A percentile compares a stretch with the other conserved stretches of the same genome.
phyloP scores from a whole-genome alignment of 345 rosid species.

The Draba incana region DNA sequence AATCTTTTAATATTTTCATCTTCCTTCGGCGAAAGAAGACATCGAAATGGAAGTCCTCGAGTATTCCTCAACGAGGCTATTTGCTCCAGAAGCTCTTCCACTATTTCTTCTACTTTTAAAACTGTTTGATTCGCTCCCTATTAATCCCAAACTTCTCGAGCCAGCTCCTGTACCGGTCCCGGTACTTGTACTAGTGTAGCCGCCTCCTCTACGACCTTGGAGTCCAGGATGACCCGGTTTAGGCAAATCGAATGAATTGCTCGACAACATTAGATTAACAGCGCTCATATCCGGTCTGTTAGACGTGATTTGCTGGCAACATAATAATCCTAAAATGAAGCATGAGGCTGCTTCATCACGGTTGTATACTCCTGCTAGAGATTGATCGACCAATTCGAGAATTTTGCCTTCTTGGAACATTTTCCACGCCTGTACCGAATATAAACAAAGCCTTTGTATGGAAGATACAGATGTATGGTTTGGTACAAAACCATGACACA shows the following conservation, averaged over 20 bases:
- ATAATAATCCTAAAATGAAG: conserved; percentile 75
- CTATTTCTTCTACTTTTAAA: conserved; percentile 35
- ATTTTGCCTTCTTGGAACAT: conserved; percentile 58
- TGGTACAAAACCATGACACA: neutral
- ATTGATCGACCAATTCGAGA: conserved; percentile 68
- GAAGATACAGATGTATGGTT: neutral
- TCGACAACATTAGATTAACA: conserved; percentile 81
- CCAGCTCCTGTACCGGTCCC: conserved; percentile 43
- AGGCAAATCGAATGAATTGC: conserved; percentile 81
- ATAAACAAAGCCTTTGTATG: neutral
- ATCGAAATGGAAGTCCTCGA: conserved; percentile 81
- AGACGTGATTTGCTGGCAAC: conserved; percentile 66
- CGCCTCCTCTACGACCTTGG: conserved; percentile 62
- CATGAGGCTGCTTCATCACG: conserved; percentile 76
- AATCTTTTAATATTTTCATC: conserved; percentile 42
- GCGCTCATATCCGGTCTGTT: conserved; percentile 85
- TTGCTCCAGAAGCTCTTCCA: conserved; percentile 46
- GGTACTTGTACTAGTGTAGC: conserved; percentile 45
- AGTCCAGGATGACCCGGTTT: conserved; percentile 77
- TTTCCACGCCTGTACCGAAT: conserved; percentile 62
- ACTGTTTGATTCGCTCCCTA: conserved; percentile 39
- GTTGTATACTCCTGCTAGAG: conserved; percentile 57
- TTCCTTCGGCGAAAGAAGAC: conserved; percentile 85
- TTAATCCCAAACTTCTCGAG: conserved; percentile 44
- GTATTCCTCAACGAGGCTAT: conserved; percentile 64